Evolutionary conservation across 345 rosid genomes (phyloP).

Genomic region (Sisymbrium irio): DNA sequence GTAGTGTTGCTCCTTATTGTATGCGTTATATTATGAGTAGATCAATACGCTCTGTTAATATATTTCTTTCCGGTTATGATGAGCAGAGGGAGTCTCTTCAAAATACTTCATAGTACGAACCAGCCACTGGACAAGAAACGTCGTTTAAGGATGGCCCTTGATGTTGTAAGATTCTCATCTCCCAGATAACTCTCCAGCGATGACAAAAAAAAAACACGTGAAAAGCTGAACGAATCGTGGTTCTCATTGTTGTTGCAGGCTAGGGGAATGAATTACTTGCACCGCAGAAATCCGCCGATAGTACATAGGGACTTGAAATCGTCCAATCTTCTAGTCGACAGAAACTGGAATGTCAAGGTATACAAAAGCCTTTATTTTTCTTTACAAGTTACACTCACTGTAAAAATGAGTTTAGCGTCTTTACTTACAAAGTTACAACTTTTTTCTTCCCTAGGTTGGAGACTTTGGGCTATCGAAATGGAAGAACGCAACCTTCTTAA

Average conservation of each 20-base stretch:
- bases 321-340: conserved; percentile 85
- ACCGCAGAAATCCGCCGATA: conserved; percentile 81
- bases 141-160: conserved; percentile 81
- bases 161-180: conserved; percentile 54
- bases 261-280: conserved; percentile 92
- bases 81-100: conserved; percentile 92
- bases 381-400: neutral
- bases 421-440: neutral
- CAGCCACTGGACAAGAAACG: conserved; percentile 69
- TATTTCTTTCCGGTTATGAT: conserved; percentile 13
- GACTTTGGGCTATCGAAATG: conserved; percentile 89
- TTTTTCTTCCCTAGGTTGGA: conserved; percentile 55
- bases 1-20: neutral
- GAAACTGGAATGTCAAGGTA: conserved; percentile 93
- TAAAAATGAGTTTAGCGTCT: neutral
- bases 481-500: conserved; percentile 75
- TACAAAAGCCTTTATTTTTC: neutral
- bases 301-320: conserved; percentile 90
- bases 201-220: neutral
- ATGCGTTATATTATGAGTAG: neutral
- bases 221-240: neutral
- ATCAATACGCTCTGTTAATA: neutral
- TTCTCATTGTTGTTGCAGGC: conserved; percentile 51
- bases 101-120: conserved; percentile 68
- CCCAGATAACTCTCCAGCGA: neutral